Percentiles rank a stretch among this genome's conserved stretches.
These are phyloP conservation scores for Geoglossum glabrum DNA, from an alignment of 495 filamentous ascomycete genomes.

Conservation along the genomic window DNA sequence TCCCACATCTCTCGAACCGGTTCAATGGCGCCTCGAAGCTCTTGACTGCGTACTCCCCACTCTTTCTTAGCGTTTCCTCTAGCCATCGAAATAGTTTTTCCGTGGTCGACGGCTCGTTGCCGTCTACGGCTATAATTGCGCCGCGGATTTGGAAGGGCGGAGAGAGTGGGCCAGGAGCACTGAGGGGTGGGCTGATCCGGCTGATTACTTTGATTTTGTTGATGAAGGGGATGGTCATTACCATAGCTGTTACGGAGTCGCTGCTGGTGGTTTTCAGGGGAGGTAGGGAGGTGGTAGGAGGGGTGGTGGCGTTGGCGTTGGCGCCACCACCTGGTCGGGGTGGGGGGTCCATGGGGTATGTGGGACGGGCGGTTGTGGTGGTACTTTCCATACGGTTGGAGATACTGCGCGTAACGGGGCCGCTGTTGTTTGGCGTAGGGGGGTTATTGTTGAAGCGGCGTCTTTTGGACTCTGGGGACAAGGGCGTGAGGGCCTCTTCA, in stretches of 20 bases:
- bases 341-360: slow-evolving; percentile 11
- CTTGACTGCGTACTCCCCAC: slow-evolving; percentile 35
- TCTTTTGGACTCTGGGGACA: slow-evolving; percentile 17
- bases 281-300: slow-evolving; percentile 9
- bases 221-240: slow-evolving; percentile 49
- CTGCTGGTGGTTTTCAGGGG: slow-evolving; percentile 11
- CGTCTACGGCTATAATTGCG: slow-evolving; percentile 67
- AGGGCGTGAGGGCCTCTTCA: slow-evolving; percentile 12
- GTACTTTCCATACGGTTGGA: neutral
- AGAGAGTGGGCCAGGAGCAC: slow-evolving; percentile 22
- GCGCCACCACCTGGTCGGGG: slow-evolving; percentile 11
- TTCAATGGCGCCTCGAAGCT: slow-evolving; percentile 18
- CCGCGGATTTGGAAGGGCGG: slow-evolving; percentile 35
- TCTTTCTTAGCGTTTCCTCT: slow-evolving; percentile 33
- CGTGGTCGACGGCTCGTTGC: slow-evolving; percentile 31
- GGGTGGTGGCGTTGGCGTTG: neutral
- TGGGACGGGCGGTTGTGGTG: neutral
- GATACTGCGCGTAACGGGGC: slow-evolving; percentile 1
- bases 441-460: slow-evolving; percentile 10
- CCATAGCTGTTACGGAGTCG: slow-evolving; percentile 41
- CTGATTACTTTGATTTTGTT: slow-evolving; percentile 50
- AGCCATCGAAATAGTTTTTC: slow-evolving; percentile 36
- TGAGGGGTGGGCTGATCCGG: slow-evolving; percentile 47
- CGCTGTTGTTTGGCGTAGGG: slow-evolving; percentile 1
- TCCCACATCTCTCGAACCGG: too few species aligned